Evolutionary conservation across 1,139 yeast genomes (phyloP).

Genomic region (Geotrichum histeridarum): DNA sequence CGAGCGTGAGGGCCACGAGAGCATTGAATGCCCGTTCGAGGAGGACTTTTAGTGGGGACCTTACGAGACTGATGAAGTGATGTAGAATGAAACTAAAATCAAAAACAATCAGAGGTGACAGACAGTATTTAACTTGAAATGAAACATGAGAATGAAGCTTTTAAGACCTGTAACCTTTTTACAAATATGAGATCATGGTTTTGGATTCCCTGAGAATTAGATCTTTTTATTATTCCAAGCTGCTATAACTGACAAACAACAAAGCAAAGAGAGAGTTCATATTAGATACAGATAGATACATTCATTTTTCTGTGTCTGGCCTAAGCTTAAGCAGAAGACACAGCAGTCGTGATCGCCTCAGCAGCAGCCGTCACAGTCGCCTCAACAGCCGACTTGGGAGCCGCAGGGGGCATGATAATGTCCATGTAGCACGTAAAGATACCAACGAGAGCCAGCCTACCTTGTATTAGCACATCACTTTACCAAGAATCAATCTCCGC

Average conservation of each 20-base stretch:
- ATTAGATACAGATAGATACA: too few species aligned
- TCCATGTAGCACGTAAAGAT: constrained; percentile 37
- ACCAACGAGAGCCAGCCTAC: constrained; percentile 32
- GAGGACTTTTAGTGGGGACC: constrained; percentile 41
- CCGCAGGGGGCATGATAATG: constrained; percentile 33
- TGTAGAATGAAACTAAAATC: too few species aligned
- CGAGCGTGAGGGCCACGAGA: constrained; percentile 82
- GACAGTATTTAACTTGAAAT: too few species aligned
- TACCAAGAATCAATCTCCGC: too few species aligned
- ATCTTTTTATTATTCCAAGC: too few species aligned
- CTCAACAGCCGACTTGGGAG: constrained; percentile 17
- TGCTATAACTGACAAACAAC: background rate
- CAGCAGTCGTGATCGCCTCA: constrained; percentile 3
- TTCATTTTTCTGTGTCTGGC: background rate
- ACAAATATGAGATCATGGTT: too few species aligned
- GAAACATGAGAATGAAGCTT: too few species aligned
- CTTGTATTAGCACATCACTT: too few species aligned
- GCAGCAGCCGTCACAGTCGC: constrained; percentile 7
- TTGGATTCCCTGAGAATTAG: too few species aligned
- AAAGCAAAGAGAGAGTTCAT: background rate
- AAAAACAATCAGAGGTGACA: too few species aligned
- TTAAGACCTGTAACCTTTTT: too few species aligned
- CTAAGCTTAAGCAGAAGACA: background rate
- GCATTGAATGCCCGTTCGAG: constrained; percentile 83
- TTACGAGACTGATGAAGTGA: too few species aligned